Evolutionary conservation across 129 eudicot species (phyloP), one percentile per base, ranked within the genome.

Genomic region (Heracleum sosnowskyi): DNA sequence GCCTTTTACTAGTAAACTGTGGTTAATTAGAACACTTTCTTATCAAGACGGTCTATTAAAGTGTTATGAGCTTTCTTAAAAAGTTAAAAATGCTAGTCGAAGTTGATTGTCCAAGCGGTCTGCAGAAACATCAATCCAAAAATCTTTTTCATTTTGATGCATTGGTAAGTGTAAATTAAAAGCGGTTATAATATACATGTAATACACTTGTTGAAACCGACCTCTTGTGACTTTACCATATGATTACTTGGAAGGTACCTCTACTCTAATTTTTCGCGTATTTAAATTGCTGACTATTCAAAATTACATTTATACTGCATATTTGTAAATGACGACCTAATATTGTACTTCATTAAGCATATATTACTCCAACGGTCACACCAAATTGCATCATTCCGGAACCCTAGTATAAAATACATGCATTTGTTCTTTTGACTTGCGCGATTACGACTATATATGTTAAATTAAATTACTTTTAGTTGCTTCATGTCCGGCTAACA

Each of bases 401-500:
- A 51, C 18, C 33, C 64, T 74, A 74, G 17, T 28, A 36, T 24
- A 29, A 69, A 69, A 15, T 37, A 69, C 24, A 69, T 53, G 62
- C 28, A 35, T 69, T 69, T 33, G 10, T 53, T 0, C 46, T 22
- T 69, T 70, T 70, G 29, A 70, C 44, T 70, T n/a, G 15, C 47
- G n/a, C 26, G 46, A 37, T 72, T 39, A 72, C 31, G 46, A 70
- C 47, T 11, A 7, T 1, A 36, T 68, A 11, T 36, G 26, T 37
- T 69, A 7, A 76, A 76, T 15, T 39, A 45, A 28, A 41, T 22
- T 26, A 26, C 2, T 12, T 12, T 37, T 15, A 11, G 0, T 26
- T 79, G 31, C 69, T 69, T 22, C 68, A 41, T 64, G 76, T 79
- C 36, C 83, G 84, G 79, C 81, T 78, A 28, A 77, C 75, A 53